These are phyloP conservation scores for Penicillium coprophilum DNA, from an alignment of 495 filamentous ascomycete genomes.

Conservation along the genomic window DNA sequence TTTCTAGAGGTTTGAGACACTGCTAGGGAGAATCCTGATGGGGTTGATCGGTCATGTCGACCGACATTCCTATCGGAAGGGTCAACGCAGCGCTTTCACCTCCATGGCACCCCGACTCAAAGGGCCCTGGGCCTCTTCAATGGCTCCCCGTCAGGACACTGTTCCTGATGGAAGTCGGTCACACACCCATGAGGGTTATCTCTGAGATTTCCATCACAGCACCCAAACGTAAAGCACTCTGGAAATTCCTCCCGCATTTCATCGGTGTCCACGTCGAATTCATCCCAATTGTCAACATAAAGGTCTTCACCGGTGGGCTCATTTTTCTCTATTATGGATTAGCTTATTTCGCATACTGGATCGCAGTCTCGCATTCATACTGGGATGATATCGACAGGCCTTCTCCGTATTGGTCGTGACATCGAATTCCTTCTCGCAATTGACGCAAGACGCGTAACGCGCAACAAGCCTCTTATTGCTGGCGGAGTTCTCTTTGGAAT, in stretches of 20 bases:
- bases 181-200: slow-evolving; percentile 2
- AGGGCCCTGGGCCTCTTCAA: neutral
- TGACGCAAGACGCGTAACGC: neutral
- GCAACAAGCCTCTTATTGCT: neutral
- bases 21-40: too few species aligned
- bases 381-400: neutral
- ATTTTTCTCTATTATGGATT: neutral
- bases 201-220: neutral
- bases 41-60: too few species aligned
- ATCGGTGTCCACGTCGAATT: neutral
- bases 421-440: slow-evolving; percentile 5
- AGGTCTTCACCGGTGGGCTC: slow-evolving; percentile 1
- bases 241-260: neutral
- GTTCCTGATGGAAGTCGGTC: neutral
- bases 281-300: neutral
- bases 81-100: too few species aligned
- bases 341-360: neutral
- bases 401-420: neutral
- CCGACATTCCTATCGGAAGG: too few species aligned
- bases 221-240: neutral
- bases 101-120: neutral
- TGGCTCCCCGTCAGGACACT: neutral
- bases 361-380: neutral
- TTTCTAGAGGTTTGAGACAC: too few species aligned
- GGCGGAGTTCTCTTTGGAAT: neutral